Percentiles rank a stretch among this genome's conserved stretches.
Conservation (phyloP, 345 rosid genomes). For the Hirschfeldia incana region DNA sequence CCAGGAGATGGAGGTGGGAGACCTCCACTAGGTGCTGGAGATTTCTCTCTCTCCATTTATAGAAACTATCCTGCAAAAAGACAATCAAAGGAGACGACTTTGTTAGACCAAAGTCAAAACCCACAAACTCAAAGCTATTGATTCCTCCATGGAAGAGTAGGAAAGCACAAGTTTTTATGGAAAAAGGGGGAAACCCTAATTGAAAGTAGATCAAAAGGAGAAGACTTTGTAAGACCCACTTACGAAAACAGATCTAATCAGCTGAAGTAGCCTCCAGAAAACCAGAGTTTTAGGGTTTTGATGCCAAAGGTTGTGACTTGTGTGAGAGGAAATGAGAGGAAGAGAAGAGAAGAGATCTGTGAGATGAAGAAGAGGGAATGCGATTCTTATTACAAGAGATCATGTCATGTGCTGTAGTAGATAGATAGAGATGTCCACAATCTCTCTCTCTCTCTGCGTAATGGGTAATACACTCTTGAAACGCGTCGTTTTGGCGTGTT, state of each 20-base stretch:
- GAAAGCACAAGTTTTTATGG: constrained; percentile 10
- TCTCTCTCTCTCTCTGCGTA: background rate
- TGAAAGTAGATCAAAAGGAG: constrained; percentile 16
- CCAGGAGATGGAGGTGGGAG: constrained; percentile 52
- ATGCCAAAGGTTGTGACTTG: background rate
- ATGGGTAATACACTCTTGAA: constrained; percentile 6
- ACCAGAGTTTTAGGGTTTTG: background rate
- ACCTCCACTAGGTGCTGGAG: constrained; percentile 51
- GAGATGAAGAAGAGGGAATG: constrained; percentile 17
- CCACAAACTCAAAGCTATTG: background rate
- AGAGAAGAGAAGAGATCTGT: constrained; percentile 17
- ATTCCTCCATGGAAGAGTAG: background rate
- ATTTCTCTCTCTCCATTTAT: constrained; percentile 76
- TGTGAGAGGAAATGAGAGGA: constrained; percentile 14
- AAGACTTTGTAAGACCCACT: constrained; percentile 34
- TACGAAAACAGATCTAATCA: constrained; percentile 22
- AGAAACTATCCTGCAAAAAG: background rate
- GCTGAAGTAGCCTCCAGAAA: background rate
- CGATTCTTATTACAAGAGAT: constrained; percentile 36
- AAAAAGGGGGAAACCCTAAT: background rate
- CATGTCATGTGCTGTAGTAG: constrained; percentile 24
- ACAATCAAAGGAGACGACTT: background rate
- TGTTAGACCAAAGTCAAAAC: background rate
- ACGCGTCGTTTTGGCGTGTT: constrained; percentile 38
- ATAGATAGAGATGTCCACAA: background rate